phyloP scores from a whole-genome alignment of 202 grass and related monocot genomes.

The Hordeum pubiflorum region DNA sequence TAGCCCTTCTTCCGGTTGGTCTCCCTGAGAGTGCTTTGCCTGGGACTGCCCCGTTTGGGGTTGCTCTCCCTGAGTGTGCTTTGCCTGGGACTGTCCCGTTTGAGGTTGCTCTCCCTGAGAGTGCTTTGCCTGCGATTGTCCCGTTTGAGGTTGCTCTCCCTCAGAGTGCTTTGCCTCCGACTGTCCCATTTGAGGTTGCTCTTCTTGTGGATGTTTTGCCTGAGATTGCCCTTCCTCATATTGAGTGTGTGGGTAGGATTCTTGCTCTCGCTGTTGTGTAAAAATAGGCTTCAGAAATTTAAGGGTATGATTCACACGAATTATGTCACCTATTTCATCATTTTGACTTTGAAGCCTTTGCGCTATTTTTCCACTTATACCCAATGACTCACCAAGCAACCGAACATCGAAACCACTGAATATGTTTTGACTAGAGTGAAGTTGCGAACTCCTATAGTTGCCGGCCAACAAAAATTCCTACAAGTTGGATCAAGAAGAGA shows the following conservation, averaged over 20 bases:
- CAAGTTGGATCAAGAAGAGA: not conserved
- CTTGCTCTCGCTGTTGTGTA: not conserved
- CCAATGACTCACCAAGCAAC: conserved; percentile 27
- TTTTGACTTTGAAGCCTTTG: conserved; percentile 32
- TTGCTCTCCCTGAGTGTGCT: not conserved
- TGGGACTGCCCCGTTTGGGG: not conserved
- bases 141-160: not conserved
- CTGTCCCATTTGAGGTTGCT: not conserved
- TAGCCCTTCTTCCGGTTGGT: no score
- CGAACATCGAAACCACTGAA: conserved; percentile 28
- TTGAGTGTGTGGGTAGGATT: not conserved
- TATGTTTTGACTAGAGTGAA: conserved; percentile 8
- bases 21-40: not conserved
- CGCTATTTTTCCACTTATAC: conserved; percentile 14
- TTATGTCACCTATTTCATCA: conserved; percentile 30
- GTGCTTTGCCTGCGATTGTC: not conserved
- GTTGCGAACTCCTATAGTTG: not conserved
- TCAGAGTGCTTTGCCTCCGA: not conserved
- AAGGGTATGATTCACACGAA: conserved; percentile 25
- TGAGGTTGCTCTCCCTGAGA: not conserved
- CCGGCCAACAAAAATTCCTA: conserved; percentile 34
- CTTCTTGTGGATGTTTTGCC: not conserved
- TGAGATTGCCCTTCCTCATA: not conserved
- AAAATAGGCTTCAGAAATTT: conserved; percentile 4
- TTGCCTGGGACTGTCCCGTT: not conserved